Conservation (phyloP, 2,329 filamentous ascomycete species). For the Teratosphaeria pseudoeucalypti region DNA sequence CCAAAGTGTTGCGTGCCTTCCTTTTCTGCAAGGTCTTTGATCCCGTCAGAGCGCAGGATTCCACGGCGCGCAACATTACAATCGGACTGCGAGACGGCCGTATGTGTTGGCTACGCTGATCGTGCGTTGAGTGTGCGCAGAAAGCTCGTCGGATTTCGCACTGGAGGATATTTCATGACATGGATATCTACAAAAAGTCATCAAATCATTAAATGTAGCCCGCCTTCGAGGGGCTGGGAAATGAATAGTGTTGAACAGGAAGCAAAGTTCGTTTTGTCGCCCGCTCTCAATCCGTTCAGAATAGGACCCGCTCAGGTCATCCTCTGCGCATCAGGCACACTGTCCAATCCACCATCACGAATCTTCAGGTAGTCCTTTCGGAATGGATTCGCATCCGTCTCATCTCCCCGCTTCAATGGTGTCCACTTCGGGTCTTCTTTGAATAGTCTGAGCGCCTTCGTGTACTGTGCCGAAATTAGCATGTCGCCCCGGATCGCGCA, state of each 20-base stretch:
- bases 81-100: no score
- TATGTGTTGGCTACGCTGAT: no score
- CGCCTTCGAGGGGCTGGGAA: neutral
- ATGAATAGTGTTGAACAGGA: neutral
- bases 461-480: constrained; percentile 52
- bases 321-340: neutral
- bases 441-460: constrained; percentile 92
- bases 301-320: neutral
- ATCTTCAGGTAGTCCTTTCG: constrained; percentile 63
- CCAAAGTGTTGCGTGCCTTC: no score
- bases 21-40: no score
- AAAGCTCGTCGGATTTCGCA: no score
- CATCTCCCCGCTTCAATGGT: constrained; percentile 67
- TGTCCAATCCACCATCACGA: neutral
- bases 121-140: no score
- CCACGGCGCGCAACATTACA: no score
- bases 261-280: neutral
- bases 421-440: constrained; percentile 99
- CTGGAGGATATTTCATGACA: neutral
- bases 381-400: constrained; percentile 69
- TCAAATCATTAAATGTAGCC: neutral
- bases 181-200: neutral
- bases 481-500: neutral
- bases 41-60: no score
- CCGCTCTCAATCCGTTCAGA: neutral